These are phyloP conservation scores for Aspergillus homomorphus DNA, from an alignment of 495 filamentous ascomycete species.

Conservation along the genomic window DNA sequence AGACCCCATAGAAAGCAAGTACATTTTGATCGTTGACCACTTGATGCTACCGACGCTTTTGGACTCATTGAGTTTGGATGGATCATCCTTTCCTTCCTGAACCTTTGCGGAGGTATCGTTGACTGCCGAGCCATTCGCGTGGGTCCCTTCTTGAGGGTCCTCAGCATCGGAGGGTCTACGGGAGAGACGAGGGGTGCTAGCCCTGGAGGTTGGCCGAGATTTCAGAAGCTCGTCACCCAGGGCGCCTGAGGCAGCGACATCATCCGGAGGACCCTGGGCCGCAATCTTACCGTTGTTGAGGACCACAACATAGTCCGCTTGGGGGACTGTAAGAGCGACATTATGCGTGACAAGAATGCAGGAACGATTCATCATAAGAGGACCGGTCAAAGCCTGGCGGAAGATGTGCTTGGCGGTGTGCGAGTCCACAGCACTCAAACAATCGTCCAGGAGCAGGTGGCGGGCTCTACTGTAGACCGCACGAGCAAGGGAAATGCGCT, in stretches of 20 bases:
- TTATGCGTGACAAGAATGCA: constrained; percentile 99
- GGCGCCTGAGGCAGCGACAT: constrained; percentile 77
- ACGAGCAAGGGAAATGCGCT: constrained; percentile 91
- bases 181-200: constrained; percentile 65
- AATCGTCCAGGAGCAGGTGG: constrained; percentile 91
- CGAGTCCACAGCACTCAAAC: constrained; percentile 96
- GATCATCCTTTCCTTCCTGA: constrained; percentile 47
- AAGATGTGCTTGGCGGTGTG: constrained; percentile 99
- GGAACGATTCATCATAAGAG: constrained; percentile 82
- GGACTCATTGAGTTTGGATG: constrained; percentile 59
- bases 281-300: constrained; percentile 82
- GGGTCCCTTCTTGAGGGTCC: constrained; percentile 21
- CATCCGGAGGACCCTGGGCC: constrained; percentile 69
- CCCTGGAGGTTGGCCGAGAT: constrained; percentile 64
- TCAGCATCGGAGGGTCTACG: constrained; percentile 62
- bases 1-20: constrained; percentile 81
- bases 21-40: constrained; percentile 77
- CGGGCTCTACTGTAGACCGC: constrained; percentile 90
- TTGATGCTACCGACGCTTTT: constrained; percentile 85
- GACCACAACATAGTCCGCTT: constrained; percentile 73
- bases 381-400: constrained; percentile 83
- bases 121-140: constrained; percentile 29
- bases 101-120: constrained; percentile 38
- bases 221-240: constrained; percentile 80
- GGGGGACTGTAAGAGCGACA: constrained; percentile 74